Evolutionary conservation across 2,329 filamentous ascomycete species (phyloP).

Genomic region (Didymosphaeria variabile): DNA sequence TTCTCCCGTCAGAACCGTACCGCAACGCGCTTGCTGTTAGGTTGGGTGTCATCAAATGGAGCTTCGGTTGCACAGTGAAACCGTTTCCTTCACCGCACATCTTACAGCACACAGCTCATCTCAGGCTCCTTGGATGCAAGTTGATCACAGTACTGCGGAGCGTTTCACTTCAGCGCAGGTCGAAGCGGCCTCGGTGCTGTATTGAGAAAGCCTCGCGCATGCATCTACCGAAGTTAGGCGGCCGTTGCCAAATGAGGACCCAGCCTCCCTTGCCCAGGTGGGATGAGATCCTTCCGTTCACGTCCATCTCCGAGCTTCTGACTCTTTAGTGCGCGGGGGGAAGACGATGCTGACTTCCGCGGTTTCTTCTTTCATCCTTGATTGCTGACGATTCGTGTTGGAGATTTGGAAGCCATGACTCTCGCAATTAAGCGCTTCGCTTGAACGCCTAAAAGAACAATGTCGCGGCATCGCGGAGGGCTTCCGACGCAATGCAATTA

Average conservation of each 20-base stretch:
- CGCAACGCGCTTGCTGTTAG: conserved; percentile 11
- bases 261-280: conserved; percentile 25
- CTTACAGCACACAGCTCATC: conserved; percentile 16
- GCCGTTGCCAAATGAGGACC: conserved; percentile 30
- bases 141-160: conserved; percentile 29
- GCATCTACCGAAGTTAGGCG: conserved; percentile 34
- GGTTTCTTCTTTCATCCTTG: conserved; percentile 3
- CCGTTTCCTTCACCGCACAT: conserved; percentile 26
- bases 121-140: conserved; percentile 23
- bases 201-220: conserved; percentile 17
- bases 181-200: conserved; percentile 21
- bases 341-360: conserved; percentile 20
- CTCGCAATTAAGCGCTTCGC: neutral
- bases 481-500: conserved; percentile 23
- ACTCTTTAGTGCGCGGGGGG: conserved; percentile 44
- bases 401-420: neutral
- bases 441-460: neutral
- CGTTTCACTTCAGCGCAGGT: conserved; percentile 33
- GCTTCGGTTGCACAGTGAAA: conserved; percentile 13
- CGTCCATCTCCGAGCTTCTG: conserved; percentile 20
- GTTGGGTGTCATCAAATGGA: neutral
- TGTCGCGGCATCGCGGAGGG: conserved; percentile 19
- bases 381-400: conserved; percentile 9
- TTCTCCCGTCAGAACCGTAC: neutral
- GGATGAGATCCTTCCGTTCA: conserved; percentile 25